Percentiles rank a stretch among this genome's conserved stretches.
These are phyloP conservation scores for Dalbergia oliveri DNA, from an alignment of 306 rosid species.

Conservation along the genomic window DNA sequence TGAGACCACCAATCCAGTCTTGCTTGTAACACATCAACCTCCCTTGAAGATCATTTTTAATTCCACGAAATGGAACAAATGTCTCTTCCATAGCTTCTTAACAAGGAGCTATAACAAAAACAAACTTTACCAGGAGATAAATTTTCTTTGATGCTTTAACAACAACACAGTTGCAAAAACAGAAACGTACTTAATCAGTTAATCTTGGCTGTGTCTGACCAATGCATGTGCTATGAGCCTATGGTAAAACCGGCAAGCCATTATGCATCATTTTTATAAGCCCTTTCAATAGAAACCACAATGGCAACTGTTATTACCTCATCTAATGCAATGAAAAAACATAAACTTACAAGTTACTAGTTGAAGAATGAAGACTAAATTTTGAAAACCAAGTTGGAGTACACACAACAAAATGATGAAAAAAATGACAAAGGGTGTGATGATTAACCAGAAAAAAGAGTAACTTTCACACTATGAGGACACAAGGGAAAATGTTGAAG, in stretches of 20 bases:
- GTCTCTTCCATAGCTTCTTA: conserved; percentile 69
- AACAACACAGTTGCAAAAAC: conserved; percentile 38
- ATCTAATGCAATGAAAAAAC: conserved; percentile 7
- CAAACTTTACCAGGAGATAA: background rate
- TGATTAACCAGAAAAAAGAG: conserved; percentile 25
- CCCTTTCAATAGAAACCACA: background rate
- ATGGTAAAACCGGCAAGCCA: conserved; percentile 26
- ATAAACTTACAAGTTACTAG: conserved; percentile 8
- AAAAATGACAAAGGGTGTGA: conserved; percentile 33
- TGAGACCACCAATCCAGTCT: conserved; percentile 76
- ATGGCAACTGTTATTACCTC: conserved; percentile 3
- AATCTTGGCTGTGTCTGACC: conserved; percentile 11
- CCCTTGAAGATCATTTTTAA: conserved; percentile 66
- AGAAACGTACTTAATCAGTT: conserved; percentile 18
- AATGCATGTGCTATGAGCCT: conserved; percentile 14
- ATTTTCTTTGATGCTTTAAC: conserved; percentile 37
- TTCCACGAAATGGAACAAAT: conserved; percentile 77
- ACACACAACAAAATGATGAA: background rate
- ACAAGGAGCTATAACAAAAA: background rate
- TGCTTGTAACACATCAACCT: conserved; percentile 76
- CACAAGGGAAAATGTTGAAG: conserved; percentile 13
- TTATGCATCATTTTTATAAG: background rate
- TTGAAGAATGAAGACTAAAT: conserved; percentile 4
- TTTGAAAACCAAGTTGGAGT: conserved; percentile 30
- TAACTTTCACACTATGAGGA: conserved; percentile 30